Evolutionary conservation across 176 grass and related monocot species (phyloP).

Genomic region (Oryza australiensis): DNA sequence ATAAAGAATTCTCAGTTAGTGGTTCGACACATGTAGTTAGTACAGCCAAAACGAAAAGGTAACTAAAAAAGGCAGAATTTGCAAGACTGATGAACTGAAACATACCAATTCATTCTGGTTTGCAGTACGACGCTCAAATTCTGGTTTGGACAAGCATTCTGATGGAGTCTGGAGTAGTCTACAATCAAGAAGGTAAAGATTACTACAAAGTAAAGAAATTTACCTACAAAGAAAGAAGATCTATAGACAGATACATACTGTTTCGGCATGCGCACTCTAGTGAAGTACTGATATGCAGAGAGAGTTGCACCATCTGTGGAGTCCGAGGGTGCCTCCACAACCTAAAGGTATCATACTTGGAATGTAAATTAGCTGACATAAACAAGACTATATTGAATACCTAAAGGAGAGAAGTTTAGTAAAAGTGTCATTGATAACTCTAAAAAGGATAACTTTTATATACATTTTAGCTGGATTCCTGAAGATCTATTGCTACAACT

Average conservation of each 20-base stretch:
- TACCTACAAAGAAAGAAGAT: neutral
- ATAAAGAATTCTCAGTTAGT: constrained; percentile 35
- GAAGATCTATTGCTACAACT: neutral
- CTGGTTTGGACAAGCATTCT: too few relatives aligned
- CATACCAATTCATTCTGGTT: constrained; percentile 66
- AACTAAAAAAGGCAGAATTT: constrained; percentile 15
- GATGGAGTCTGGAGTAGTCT: too few relatives aligned
- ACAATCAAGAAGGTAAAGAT: too few relatives aligned
- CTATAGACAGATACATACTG: constrained; percentile 49
- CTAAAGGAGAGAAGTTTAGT: constrained; percentile 27
- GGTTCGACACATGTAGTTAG: neutral
- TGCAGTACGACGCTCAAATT: too few relatives aligned
- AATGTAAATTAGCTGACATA: constrained; percentile 16
- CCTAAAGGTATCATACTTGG: constrained; percentile 47
- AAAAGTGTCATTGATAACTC: neutral
- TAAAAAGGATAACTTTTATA: neutral
- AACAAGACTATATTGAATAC: constrained; percentile 24
- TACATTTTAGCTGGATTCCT: neutral
- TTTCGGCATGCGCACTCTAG: constrained; percentile 59
- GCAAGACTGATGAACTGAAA: neutral
- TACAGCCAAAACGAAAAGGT: constrained; percentile 15
- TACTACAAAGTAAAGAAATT: neutral
- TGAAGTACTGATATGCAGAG: constrained; percentile 79
- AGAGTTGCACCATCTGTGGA: constrained; percentile 71
- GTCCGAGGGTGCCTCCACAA: constrained; percentile 72